Conservation (phyloP, 176 grass and related monocot species). For the Musa schizocarpa region DNA sequence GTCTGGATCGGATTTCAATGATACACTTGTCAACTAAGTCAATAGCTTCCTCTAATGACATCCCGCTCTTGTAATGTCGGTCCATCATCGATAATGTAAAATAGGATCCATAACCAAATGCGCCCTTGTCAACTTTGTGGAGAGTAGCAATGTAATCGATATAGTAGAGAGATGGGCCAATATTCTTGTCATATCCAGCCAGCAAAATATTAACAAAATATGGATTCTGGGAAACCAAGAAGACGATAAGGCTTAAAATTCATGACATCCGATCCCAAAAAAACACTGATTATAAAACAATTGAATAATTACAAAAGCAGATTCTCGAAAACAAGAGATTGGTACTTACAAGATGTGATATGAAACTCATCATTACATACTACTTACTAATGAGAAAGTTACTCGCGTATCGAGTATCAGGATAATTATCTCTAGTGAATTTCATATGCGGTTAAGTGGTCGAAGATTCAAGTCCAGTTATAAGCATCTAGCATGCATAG, state of each 20-base stretch:
- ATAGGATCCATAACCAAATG: slow-evolving; percentile 73
- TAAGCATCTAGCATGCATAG: too few species aligned
- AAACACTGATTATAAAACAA: background rate
- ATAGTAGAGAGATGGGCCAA: slow-evolving; percentile 79
- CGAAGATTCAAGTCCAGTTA: too few species aligned
- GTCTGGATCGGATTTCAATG: slow-evolving; percentile 58
- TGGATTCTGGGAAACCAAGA: slow-evolving; percentile 47
- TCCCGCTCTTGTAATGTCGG: slow-evolving; percentile 54
- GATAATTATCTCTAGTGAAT: background rate
- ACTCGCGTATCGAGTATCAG: background rate
- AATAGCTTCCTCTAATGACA: slow-evolving; percentile 68
- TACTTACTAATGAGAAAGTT: background rate
- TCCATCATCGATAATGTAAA: slow-evolving; percentile 85
- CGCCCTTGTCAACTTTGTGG: slow-evolving; percentile 91
- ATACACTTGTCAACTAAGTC: slow-evolving; percentile 84
- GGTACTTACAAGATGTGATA: too few species aligned
- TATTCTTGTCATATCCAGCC: slow-evolving; percentile 71
- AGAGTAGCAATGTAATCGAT: slow-evolving; percentile 87
- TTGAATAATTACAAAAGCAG: background rate
- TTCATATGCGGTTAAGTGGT: too few species aligned
- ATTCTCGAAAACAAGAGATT: background rate
- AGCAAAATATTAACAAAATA: slow-evolving; percentile 76
- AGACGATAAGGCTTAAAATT: slow-evolving; percentile 5
- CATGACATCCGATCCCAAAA: background rate
- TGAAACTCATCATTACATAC: background rate